Percentiles rank a stretch among this genome's conserved stretches.
Conservation (phyloP, 2,329 filamentous ascomycete genomes). For the Aspergillus transmontanensis region DNA sequence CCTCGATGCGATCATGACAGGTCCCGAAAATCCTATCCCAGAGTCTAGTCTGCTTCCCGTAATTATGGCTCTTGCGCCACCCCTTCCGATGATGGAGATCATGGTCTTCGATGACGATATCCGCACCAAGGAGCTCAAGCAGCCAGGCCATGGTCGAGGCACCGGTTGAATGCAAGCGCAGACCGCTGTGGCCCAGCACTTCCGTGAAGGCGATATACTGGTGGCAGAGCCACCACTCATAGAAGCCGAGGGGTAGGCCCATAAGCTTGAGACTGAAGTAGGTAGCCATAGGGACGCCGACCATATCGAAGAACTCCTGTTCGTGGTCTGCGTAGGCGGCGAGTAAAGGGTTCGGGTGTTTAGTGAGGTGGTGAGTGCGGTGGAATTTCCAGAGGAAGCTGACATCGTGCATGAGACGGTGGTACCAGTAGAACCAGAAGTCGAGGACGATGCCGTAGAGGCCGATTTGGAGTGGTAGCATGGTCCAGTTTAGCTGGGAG, state of each 20-base stretch:
- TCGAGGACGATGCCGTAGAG: constrained; percentile 18
- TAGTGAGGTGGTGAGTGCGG: constrained; percentile 19
- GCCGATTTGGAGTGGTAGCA: constrained; percentile 8
- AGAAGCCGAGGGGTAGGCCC: constrained; percentile 15
- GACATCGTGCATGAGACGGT: constrained; percentile 15
- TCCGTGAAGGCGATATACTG: constrained; percentile 12
- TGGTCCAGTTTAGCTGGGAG: constrained; percentile 1
- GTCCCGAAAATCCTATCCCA: constrained; percentile 16
- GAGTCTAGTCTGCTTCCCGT: constrained; percentile 15
- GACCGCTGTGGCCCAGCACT: constrained; percentile 14
- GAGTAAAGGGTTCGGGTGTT: constrained; percentile 14
- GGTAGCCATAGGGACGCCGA: constrained; percentile 10
- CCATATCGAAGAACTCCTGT: constrained; percentile 17
- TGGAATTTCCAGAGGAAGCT: constrained; percentile 15
- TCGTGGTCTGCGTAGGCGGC: constrained; percentile 14
- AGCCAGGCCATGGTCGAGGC: constrained; percentile 9
- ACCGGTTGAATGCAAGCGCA: constrained; percentile 8
- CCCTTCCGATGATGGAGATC: constrained; percentile 13
- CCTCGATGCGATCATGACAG: constrained; percentile 8
- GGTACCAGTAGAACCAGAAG: constrained; percentile 21
- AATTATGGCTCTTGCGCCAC: constrained; percentile 15
- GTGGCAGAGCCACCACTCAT: constrained; percentile 18
- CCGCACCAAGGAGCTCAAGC: constrained; percentile 1
- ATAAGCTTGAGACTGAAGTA: constrained; percentile 5
- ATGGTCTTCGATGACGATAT: constrained; percentile 14